A percentile compares a stretch with the other conserved stretches of the same genome.
Evolutionary conservation across 1,284 basidiomycete genomes (phyloP).

Genomic region (Kwoniella shivajii): DNA sequence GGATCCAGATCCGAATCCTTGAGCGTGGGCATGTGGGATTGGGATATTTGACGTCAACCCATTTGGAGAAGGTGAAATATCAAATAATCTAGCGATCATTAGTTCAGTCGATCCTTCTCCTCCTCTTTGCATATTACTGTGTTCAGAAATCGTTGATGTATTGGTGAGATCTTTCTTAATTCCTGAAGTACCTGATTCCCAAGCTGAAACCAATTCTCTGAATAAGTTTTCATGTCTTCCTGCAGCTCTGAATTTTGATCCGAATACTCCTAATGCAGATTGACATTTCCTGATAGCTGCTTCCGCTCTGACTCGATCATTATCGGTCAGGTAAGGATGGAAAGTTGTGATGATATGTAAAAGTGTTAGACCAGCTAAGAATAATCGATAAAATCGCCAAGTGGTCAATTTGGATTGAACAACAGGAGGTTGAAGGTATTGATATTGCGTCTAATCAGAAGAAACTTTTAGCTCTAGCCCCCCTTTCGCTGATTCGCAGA

Average conservation of each 20-base stretch:
- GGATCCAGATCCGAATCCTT: neutral
- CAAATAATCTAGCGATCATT: constrained; percentile 6
- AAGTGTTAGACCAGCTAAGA: constrained; percentile 34
- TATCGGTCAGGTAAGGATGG: constrained; percentile 6
- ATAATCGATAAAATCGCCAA: constrained; percentile 36
- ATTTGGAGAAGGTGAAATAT: neutral
- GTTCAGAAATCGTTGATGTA: too few species aligned
- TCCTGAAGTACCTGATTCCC: too few species aligned
- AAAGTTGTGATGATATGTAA: constrained; percentile 28
- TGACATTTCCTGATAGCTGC: constrained; percentile 25
- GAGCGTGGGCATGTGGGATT: neutral
- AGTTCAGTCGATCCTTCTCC: constrained; percentile 5
- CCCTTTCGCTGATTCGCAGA: too few species aligned
- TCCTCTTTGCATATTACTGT: too few species aligned
- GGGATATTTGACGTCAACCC: neutral
- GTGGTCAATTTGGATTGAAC: constrained; percentile 21
- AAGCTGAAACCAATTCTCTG: constrained; percentile 21
- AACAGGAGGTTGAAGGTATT: constrained; percentile 18
- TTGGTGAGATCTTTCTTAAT: neutral
- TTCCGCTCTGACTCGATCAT: constrained; percentile 16
- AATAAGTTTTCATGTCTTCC: constrained; percentile 23
- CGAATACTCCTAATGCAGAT: constrained; percentile 17
- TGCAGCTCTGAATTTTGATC: constrained; percentile 15
- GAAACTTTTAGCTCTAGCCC: neutral
- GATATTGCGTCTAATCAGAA: constrained; percentile 9